Evolutionary conservation across 345 rosid species (phyloP), one percentile per base, ranked within the genome.

Genomic region (Rhodomyrtus tomentosa): DNA sequence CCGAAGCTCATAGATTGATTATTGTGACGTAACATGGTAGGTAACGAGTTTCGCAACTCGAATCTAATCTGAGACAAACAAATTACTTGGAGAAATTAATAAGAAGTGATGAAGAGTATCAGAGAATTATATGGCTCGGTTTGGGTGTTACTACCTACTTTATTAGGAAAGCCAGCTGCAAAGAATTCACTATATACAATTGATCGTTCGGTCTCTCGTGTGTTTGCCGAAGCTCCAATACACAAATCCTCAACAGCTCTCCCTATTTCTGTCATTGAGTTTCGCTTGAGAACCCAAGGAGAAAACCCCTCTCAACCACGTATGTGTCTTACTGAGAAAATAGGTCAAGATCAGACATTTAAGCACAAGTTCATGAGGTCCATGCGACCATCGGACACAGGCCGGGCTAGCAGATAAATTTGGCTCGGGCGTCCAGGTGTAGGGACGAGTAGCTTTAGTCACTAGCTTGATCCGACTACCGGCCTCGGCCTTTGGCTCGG

Each of bases 51-150:
- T 59, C 7, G 73, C 40, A 29, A 16, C 15, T 14, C 0, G 15
- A 59, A 29, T 59, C 73, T 59, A 59, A 59, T 20, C 3, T 0
- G 1, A 18, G 73, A 6, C 73, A 29, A 59, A 29, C 21, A 27
- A 29, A 27, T 27, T 59, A 6, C 6, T 2, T 10, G 21, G 21
- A 59, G 21, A 59, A 59, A 59, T 59, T 59, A 59, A 29, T 2
- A 5, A 29, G 73, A 59, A 14, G 16, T 59, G 10, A 59, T 59
- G 3, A 7, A 59, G 21, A 59, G 32, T 4, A 59, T 29, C 18
- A 6, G 40, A 7, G 40, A 29, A 3, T 29, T 29, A 29, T 2
- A 1, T 29, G 10, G 4, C 1, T 29, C 40, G 0, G 2, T 18
- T 5, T 1, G 3, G 32, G 5, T 2, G 5, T 62, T 1, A 0